A percentile compares a stretch with the other conserved stretches of the same genome.
These are phyloP conservation scores for Aspergillus hancockii DNA, from an alignment of 495 filamentous ascomycete genomes.

Conservation along the genomic window DNA sequence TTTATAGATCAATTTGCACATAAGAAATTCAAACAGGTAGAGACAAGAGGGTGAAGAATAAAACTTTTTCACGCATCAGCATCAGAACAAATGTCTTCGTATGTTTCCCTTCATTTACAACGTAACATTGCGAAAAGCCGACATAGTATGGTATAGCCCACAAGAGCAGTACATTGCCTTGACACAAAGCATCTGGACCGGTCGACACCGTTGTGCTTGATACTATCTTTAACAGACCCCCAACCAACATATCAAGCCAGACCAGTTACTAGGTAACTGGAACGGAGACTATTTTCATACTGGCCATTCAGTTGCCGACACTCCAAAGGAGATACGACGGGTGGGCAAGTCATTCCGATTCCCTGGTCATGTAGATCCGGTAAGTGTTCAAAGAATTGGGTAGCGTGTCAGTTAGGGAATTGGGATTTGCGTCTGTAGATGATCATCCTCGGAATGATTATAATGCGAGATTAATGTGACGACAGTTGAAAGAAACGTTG, in stretches of 20 bases:
- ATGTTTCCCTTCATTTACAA: neutral
- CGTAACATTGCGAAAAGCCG: neutral
- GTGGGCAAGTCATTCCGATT: conserved; percentile 23
- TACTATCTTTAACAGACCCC: conserved; percentile 14
- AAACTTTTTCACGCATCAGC: too few species aligned
- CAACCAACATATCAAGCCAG: conserved; percentile 20
- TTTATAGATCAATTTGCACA: too few species aligned
- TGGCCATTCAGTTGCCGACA: conserved; percentile 22
- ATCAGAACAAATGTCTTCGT: neutral
- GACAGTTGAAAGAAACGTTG: conserved; percentile 4
- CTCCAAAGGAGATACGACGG: conserved; percentile 24
- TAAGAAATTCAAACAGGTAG: too few species aligned
- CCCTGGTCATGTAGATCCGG: conserved; percentile 24
- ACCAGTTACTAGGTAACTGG: conserved; percentile 30
- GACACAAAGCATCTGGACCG: neutral
- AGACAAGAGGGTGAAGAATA: too few species aligned
- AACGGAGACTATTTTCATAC: conserved; percentile 26
- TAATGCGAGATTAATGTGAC: neutral
- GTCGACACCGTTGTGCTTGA: neutral
- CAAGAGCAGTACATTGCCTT: neutral
- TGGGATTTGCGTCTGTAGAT: conserved; percentile 24
- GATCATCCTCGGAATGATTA: neutral
- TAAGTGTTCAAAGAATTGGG: conserved; percentile 24
- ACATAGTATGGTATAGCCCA: neutral
- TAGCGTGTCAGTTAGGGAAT: conserved; percentile 21